phyloP scores from a whole-genome alignment of 768 basidiomycete genomes.

The Amanita rimosa region DNA sequence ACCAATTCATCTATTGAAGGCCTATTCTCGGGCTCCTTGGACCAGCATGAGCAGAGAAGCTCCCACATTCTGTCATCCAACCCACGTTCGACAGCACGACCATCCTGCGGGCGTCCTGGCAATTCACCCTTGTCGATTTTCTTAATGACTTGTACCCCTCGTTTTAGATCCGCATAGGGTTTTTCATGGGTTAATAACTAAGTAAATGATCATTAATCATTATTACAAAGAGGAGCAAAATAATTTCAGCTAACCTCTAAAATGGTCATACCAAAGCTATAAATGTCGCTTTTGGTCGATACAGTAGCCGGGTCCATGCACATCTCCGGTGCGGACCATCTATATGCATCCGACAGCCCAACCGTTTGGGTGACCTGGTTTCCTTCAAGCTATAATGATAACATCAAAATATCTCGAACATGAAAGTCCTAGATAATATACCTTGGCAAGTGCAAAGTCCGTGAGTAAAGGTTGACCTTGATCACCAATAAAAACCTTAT shows the following conservation, averaged over 20 bases:
- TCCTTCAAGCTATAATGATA: not conserved
- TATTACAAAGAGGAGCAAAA: too few relatives aligned
- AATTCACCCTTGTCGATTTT: constrained; percentile 7
- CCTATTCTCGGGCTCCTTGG: constrained; percentile 2
- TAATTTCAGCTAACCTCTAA: not conserved
- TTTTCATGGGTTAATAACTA: constrained; percentile 3
- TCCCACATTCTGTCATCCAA: constrained; percentile 12
- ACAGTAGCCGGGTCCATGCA: not conserved
- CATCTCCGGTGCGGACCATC: constrained; percentile 6
- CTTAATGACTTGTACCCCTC: not conserved
- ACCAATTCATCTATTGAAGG: constrained; percentile 10
- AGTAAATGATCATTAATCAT: not conserved
- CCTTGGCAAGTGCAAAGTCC: constrained; percentile 4
- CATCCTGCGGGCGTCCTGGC: constrained; percentile 9
- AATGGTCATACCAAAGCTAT: constrained; percentile 5
- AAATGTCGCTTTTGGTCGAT: constrained; percentile 5
- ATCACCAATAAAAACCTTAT: constrained; percentile 1
- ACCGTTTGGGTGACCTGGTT: not conserved
- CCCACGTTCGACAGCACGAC: constrained; percentile 8
- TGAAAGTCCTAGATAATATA: not conserved
- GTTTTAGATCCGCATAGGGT: not conserved
- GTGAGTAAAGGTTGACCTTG: constrained; percentile 2
- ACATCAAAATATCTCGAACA: not conserved
- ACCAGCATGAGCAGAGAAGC: constrained; percentile 10
- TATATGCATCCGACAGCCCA: constrained; percentile 1